Base-by-base conservation (phyloP, 2,329 filamentous ascomycete genomes). In the Xylariaceae sp. region DNA sequence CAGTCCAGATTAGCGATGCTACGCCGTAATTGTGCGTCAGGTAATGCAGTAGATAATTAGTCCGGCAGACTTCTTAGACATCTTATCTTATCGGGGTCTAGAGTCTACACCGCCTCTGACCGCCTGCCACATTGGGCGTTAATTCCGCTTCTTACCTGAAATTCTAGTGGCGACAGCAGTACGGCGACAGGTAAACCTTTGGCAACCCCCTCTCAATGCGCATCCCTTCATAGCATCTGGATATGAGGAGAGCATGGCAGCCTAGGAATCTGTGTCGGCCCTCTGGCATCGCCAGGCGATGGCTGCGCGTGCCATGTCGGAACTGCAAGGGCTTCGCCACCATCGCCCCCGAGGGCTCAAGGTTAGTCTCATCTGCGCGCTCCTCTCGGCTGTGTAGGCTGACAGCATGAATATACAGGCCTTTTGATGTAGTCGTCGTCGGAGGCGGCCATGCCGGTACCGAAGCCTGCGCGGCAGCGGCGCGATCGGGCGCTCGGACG, bases 391-490 rank as follows among this genome's bases (percentile, higher is more conserved):
- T 23, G 6, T 4, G 2, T 2, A 7, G 17, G 11, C 35, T 43
- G 23, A 42, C 22, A 14, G 23, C 41, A 24, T 26, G 10, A 24
- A 14, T 5, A 14, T 10, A 14, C 3, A 39, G 81, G 38, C 71
- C 76, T 1, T 93, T 84, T 55, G 90, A 98, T 72, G 92, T 98
- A 31, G 72, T 98, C 22, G 89, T 98, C 2, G 88, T 98, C 42
- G 92, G 92, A 35, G 92, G 92, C 40, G 92, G 92, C 18, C 92
- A 98, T 67, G 92, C 92, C 36, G 92, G 92, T 31, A 84, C 88
- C 33, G 92, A 98, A 68, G 92, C 92, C 38, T 90, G 84, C 45
- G 82, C 92, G 9, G 92, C 90, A 2, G 86, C 92, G 11, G 92
- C 92, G 28, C 77, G 92, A 51, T 76, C 84, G 12, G 92, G 92